phyloP scores from a whole-genome alignment of 371 early-diverging fungal species.

The Rhizopus arrhizus region DNA sequence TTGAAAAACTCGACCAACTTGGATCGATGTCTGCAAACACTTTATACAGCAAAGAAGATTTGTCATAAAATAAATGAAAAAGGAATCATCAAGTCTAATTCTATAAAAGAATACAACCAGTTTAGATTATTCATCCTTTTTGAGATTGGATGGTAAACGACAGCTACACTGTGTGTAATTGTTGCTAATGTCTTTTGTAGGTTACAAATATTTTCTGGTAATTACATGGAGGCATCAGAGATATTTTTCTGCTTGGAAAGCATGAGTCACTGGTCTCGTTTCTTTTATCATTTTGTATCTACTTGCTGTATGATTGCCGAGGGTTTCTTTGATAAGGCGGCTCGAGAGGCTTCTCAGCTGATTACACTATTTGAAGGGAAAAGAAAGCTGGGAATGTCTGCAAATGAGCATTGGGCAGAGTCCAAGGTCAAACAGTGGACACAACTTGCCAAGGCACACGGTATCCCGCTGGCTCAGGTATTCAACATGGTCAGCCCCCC shows the following conservation, averaged over 20 bases:
- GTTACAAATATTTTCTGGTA: slow-evolving; percentile 32
- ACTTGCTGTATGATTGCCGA: slow-evolving; percentile 41
- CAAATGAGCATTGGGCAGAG: slow-evolving; percentile 31
- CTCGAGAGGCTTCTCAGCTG: slow-evolving; percentile 30
- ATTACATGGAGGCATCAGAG: slow-evolving; percentile 34
- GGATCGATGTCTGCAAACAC: background rate
- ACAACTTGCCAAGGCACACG: background rate
- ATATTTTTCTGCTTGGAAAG: slow-evolving; percentile 38
- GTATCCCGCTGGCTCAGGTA: slow-evolving; percentile 1
- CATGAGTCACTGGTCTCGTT: slow-evolving; percentile 32
- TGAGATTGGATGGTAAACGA: slow-evolving; percentile 35
- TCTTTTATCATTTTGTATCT: slow-evolving; percentile 41
- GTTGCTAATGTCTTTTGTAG: slow-evolving; percentile 6
- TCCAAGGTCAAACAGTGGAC: slow-evolving; percentile 28
- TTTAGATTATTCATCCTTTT: slow-evolving; percentile 21
- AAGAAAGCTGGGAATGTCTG: slow-evolving; percentile 12
- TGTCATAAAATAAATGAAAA: background rate
- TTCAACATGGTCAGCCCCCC: slow-evolving; percentile 21
- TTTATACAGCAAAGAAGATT: background rate
- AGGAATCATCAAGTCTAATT: background rate
- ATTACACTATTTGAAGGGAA: slow-evolving; percentile 20
- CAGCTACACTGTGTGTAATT: background rate
- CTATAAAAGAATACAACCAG: slow-evolving; percentile 23
- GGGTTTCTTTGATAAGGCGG: slow-evolving; percentile 31
- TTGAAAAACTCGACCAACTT: slow-evolving; percentile 14